These are phyloP conservation scores for Takashimella tepidaria DNA, from an alignment of 1,284 basidiomycete genomes.

Conservation along the genomic window DNA sequence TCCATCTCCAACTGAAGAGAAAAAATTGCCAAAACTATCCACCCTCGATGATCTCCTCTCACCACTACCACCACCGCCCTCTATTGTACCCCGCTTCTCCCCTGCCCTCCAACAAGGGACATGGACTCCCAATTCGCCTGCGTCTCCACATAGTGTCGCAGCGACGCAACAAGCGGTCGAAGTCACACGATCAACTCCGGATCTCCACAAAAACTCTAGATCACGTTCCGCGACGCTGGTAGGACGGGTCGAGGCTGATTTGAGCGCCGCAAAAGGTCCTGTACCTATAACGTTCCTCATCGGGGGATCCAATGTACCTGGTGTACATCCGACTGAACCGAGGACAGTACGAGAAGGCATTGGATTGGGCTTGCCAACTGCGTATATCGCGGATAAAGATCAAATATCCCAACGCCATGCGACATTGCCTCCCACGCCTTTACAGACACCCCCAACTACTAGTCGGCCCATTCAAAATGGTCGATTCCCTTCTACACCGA, in stretches of 20 bases:
- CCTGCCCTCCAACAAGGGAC: background rate
- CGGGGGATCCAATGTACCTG: slow-evolving; percentile 14
- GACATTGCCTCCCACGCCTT: background rate
- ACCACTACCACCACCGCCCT: background rate
- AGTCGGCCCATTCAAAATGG: background rate
- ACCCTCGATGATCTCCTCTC: background rate
- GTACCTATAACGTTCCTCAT: slow-evolving; percentile 41
- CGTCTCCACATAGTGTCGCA: slow-evolving; percentile 31
- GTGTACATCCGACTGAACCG: slow-evolving; percentile 8
- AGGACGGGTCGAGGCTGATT: slow-evolving; percentile 33
- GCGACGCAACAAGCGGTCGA: slow-evolving; percentile 33
- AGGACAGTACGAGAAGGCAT: slow-evolving; percentile 4
- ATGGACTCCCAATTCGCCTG: slow-evolving; percentile 25
- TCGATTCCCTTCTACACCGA: background rate
- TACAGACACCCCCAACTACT: background rate
- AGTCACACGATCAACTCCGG: slow-evolving; percentile 17
- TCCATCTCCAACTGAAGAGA: background rate
- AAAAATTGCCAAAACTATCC: no score
- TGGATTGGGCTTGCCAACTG: slow-evolving; percentile 19
- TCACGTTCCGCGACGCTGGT: slow-evolving; percentile 19
- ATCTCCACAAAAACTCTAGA: slow-evolving; percentile 17
- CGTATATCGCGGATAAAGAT: background rate
- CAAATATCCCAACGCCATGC: background rate
- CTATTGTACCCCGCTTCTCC: background rate
- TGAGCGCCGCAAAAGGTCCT: slow-evolving; percentile 29